phyloP scores from a whole-genome alignment of 768 basidiomycete genomes.

The Fibroporia radiculosa region DNA sequence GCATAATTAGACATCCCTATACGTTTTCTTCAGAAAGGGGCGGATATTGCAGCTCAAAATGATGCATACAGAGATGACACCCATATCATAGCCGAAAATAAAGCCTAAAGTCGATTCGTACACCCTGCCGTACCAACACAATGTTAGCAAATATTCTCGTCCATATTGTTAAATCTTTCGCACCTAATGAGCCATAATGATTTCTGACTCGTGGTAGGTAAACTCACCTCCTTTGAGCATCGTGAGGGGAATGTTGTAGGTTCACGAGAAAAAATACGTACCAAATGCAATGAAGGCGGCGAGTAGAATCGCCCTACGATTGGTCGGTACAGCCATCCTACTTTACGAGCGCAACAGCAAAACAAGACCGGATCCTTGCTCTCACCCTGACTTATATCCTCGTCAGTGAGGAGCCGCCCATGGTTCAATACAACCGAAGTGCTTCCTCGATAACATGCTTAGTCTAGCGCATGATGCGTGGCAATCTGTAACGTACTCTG shows the following conservation, averaged over 20 bases:
- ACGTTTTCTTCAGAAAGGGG: not conserved
- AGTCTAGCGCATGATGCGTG: not conserved
- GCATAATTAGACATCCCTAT: constrained; percentile 75
- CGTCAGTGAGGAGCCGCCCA: too few relatives aligned
- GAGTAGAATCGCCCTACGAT: constrained; percentile 52
- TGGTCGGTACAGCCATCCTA: constrained; percentile 44
- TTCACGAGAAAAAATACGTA: constrained; percentile 25
- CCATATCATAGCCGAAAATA: constrained; percentile 70
- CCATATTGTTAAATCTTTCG: not conserved
- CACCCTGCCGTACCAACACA: not conserved
- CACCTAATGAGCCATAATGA: not conserved
- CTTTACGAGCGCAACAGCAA: not conserved
- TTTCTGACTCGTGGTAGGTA: not conserved
- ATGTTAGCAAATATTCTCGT: not conserved
- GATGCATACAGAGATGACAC: constrained; percentile 57
- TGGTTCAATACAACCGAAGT: too few relatives aligned
- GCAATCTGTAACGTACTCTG: not conserved
- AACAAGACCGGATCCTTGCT: too few relatives aligned
- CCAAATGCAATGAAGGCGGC: constrained; percentile 72
- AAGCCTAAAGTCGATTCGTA: constrained; percentile 34
- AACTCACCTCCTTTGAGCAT: constrained; percentile 1
- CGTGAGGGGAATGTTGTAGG: not conserved
- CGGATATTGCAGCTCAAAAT: not conserved
- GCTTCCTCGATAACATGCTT: not conserved
- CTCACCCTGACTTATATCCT: too few relatives aligned